Evolutionary conservation across 345 rosid species (phyloP).

Genomic region (Hypericum androsaemum): DNA sequence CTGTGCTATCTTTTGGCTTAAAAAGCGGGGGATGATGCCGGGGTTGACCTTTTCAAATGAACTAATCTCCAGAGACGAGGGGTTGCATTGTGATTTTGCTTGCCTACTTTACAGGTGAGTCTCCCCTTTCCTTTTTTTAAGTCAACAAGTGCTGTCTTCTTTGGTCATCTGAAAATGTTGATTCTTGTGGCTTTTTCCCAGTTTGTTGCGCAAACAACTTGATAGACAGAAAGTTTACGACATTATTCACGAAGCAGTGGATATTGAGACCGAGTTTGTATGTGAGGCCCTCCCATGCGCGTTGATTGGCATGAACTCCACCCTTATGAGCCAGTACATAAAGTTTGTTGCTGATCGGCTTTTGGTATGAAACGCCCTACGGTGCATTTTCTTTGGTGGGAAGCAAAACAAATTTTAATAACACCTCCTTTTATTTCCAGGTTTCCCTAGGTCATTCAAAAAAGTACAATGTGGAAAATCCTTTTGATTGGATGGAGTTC

Average conservation of each 20-base stretch:
- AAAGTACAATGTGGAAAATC: conserved; percentile 65
- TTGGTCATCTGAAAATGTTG: not conserved
- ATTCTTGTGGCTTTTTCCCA: conserved; percentile 15
- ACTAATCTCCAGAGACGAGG: conserved; percentile 90
- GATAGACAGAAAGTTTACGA: conserved; percentile 46
- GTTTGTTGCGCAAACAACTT: conserved; percentile 59
- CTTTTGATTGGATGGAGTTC: conserved; percentile 96
- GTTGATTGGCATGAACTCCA: conserved; percentile 75
- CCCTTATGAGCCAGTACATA: conserved; percentile 87
- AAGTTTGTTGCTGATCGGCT: conserved; percentile 85
- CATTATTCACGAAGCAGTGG: conserved; percentile 72
- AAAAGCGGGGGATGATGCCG: conserved; percentile 94
- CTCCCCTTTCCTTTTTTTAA: not conserved
- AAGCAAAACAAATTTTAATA: not conserved
- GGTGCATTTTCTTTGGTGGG: not conserved
- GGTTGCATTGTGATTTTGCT: conserved; percentile 93
- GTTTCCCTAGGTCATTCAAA: conserved; percentile 55
- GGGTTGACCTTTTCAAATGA: conserved; percentile 92
- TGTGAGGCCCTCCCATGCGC: conserved; percentile 90
- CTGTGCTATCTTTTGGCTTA: conserved; percentile 93
- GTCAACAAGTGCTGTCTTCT: not conserved
- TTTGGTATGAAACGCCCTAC: conserved; percentile 40
- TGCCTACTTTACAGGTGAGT: conserved; percentile 75
- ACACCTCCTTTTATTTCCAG: conserved; percentile 22
- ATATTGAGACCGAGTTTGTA: conserved; percentile 79